These are phyloP conservation scores for Pneumocystis canis DNA, from an alignment of 1,139 yeast species.

Conservation along the genomic window DNA sequence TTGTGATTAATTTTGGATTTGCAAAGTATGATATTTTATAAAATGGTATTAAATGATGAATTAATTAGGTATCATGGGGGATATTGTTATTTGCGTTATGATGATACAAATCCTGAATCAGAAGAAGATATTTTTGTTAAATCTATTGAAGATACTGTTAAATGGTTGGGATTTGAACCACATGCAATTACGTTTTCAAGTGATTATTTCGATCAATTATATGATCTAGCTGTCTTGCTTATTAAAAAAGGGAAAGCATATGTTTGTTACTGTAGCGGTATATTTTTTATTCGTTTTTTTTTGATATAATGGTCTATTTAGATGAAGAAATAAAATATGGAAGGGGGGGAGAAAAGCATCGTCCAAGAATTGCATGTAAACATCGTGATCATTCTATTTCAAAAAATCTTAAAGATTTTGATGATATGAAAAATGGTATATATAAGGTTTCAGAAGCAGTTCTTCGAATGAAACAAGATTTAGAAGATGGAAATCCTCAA, in stretches of 20 bases:
- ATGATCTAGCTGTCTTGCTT: constrained; percentile 70
- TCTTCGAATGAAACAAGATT: constrained; percentile 91
- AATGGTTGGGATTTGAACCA: constrained; percentile 88
- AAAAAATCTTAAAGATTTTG: constrained; percentile 62
- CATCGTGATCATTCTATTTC: constrained; percentile 60
- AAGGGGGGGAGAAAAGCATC: constrained; percentile 83
- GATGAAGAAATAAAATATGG: constrained; percentile 79
- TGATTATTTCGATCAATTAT: constrained; percentile 81
- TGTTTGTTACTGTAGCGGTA: constrained; percentile 71
- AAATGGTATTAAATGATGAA: constrained; percentile 17
- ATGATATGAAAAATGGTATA: constrained; percentile 80
- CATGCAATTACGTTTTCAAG: constrained; percentile 91
- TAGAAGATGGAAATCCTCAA: constrained; percentile 86
- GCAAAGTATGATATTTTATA: constrained; percentile 30
- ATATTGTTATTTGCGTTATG: constrained; percentile 78
- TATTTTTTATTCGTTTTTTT: not conserved
- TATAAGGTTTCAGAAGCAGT: constrained; percentile 86
- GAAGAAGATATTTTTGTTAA: constrained; percentile 86
- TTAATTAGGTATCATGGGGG: constrained; percentile 49
- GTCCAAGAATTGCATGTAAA: constrained; percentile 69
- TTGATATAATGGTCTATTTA: not conserved
- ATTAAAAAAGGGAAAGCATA: constrained; percentile 61
- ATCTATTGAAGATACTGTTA: constrained; percentile 68
- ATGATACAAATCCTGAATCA: constrained; percentile 97
- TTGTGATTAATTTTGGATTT: constrained; percentile 88